Evolutionary conservation across 140 eudicot genomes (phyloP).

Genomic region (Flaveria floridana): DNA sequence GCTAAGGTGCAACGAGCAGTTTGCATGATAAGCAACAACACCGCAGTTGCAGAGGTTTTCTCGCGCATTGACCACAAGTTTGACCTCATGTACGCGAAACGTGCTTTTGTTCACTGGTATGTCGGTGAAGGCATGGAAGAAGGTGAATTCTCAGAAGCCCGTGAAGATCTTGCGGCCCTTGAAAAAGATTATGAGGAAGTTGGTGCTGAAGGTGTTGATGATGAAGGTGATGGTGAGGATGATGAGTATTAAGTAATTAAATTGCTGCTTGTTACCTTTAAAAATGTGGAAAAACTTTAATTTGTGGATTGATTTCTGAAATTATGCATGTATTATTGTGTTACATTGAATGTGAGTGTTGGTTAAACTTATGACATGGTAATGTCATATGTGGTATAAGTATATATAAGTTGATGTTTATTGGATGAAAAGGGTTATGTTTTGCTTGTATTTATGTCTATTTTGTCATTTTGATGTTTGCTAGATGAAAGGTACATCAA

Average conservation of each 20-base stretch:
- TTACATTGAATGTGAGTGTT: slow-evolving; percentile 18
- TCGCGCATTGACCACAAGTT: slow-evolving; percentile 88
- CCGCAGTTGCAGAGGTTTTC: slow-evolving; percentile 91
- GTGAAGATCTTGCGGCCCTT: slow-evolving; percentile 88
- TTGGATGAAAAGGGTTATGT: background rate
- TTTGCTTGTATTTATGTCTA: background rate
- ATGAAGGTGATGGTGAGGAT: slow-evolving; percentile 69
- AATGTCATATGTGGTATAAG: slow-evolving; percentile 3
- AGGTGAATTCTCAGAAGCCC: slow-evolving; percentile 89
- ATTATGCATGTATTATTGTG: slow-evolving; percentile 27
- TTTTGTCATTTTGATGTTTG: background rate
- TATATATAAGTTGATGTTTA: background rate
- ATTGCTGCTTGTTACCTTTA: slow-evolving; percentile 14
- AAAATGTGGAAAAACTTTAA: slow-evolving; percentile 12
- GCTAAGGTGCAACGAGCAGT: slow-evolving; percentile 88
- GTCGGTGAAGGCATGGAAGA: slow-evolving; percentile 98
- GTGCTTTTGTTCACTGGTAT: slow-evolving; percentile 92
- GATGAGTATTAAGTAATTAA: slow-evolving; percentile 49
- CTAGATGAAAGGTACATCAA: background rate
- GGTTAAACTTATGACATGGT: slow-evolving; percentile 18
- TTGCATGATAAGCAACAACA: slow-evolving; percentile 94
- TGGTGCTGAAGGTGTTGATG: slow-evolving; percentile 88
- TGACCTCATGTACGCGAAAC: slow-evolving; percentile 78
- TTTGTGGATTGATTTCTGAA: slow-evolving; percentile 31
- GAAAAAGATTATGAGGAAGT: slow-evolving; percentile 92